Evolutionary conservation across 2,329 filamentous ascomycete species (phyloP).

Genomic region (Pseudogymnoascus sp.): DNA sequence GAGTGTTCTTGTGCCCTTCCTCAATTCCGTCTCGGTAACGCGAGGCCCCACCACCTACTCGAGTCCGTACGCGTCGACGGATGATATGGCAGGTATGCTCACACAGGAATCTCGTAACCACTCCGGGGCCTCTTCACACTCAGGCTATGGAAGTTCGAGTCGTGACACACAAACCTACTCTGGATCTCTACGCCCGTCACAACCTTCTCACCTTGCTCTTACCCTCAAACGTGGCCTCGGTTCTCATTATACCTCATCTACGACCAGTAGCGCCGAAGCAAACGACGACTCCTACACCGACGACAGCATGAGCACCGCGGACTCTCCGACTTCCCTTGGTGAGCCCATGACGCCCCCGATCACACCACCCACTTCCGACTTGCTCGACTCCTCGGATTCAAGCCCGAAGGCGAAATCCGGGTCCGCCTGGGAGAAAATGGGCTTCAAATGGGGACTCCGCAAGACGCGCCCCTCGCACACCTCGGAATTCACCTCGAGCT

Average conservation of each 20-base stretch:
- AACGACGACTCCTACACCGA: not conserved
- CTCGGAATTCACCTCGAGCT: not conserved
- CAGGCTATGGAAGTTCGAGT: not conserved
- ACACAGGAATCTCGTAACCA: not conserved
- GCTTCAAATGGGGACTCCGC: not conserved
- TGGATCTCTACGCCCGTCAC: not conserved
- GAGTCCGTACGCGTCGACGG: conserved; percentile 25
- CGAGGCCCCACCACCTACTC: conserved; percentile 19
- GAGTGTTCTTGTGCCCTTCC: conserved; percentile 83
- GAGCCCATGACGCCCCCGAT: conserved; percentile 8
- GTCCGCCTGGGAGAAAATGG: conserved; percentile 1
- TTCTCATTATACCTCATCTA: not conserved
- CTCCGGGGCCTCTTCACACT: not conserved
- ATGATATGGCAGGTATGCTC: conserved; percentile 21
- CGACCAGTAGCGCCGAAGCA: not conserved
- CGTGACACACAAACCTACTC: not conserved
- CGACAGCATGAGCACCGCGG: not conserved
- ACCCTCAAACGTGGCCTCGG: not conserved
- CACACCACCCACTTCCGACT: not conserved
- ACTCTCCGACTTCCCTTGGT: not conserved
- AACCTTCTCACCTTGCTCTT: not conserved
- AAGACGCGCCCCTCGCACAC: not conserved
- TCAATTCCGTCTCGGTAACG: conserved; percentile 45
- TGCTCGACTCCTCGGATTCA: not conserved
- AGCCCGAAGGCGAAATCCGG: not conserved